Evolutionary conservation across 331 rosid species (phyloP), one percentile per base, ranked within the genome.

Genomic region (Dryas integrifolia): DNA sequence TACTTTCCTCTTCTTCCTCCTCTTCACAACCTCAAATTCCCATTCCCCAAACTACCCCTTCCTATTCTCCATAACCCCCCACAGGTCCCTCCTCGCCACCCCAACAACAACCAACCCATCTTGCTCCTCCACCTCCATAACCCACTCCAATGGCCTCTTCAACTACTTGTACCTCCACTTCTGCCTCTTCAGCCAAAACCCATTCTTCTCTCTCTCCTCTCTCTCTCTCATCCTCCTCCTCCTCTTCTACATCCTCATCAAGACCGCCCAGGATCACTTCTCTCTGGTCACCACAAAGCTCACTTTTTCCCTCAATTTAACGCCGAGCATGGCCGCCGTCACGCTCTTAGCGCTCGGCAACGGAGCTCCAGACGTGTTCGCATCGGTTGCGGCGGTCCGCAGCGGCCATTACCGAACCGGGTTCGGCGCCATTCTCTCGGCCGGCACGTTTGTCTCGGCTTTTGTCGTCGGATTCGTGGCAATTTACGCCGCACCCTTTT

Each of bases 381-480:
- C 90, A 5, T 94, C 98, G 39, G 86, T 86, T 52, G 96, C 96
- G 41, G 98, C 97, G 11, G 89, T 94, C 65, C 92, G 96, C 18
- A 58, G 83, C 1, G 98, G 96, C 4, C 88, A 91, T 0, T 84
- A 84, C 72, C 85, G 96, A 35, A 89, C 98, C 10, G 98, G 97
- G 11, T 78, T 94, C 75, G 96, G 89, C 24, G 96, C 97, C 0
- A 94, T 94, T 3, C 96, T 91, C 67, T 94, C 97, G 7, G 97
- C 97, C 30, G 98, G 98, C 0, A 79, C 98, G 0, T 94, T 91
- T 61, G 98, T 94, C 51, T 94, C 96, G 0, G 97, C 98, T 0
- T 85, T 94, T n/a, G 97, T 94, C 2, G 97, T 94, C 9, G 98
- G 97, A 7, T 91, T 94, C 55, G 97, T 94, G 12, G 91, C 97